Evolutionary conservation across 2,329 filamentous ascomycete species (phyloP), one percentile per base, ranked within the genome.

Genomic region (Bipolaris bicolor): DNA sequence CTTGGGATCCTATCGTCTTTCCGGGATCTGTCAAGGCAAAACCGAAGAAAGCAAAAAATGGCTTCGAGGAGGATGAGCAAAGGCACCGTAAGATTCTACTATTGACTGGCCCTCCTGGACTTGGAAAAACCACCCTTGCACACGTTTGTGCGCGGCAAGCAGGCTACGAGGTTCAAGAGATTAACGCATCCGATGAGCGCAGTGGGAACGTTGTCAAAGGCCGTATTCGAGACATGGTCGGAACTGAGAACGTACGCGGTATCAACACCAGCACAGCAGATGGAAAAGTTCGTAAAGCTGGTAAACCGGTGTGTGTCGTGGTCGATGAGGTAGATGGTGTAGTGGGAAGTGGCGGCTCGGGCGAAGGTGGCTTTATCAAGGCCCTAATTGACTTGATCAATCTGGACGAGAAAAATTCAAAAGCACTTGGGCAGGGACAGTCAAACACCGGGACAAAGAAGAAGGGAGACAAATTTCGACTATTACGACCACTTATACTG

Each of bases 321-420:
- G 92, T 99, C 0, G 95, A 99, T 70, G 95, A 99, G 77, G 95
- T 98, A 1, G 95, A 99, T 72, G 95, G 95, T 39, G 95, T 96
- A 0, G 92, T 96, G 10, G 84, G 94, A 10, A 68, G 62, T 37
- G 88, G 90, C 5, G 81, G 83, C 31, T 90, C 73, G 33, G 79
- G 92, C 36, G 95, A 99, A 73, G 94, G 94, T 49, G 95, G 95
- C 0, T 99, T 99, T 65, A 88, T 99, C 77, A 97, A 92, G 73
- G 95, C 95, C 1, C 79, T 99, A 58, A 94, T 99, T 61, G 95
- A 99, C 67, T 83, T 99, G 3, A 88, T 98, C 44, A 81, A 90
- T 45, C 81, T 91, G 10, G 95, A 98, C 69, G 91, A 97, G 76
- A 92, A 89, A 78, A 97, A 97, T 67, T 83, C 81, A 1, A 77